Evolutionary conservation across 2,329 filamentous ascomycete genomes (phyloP), one percentile per base, ranked within the genome.

Genomic region (Alternaria tenuissima): DNA sequence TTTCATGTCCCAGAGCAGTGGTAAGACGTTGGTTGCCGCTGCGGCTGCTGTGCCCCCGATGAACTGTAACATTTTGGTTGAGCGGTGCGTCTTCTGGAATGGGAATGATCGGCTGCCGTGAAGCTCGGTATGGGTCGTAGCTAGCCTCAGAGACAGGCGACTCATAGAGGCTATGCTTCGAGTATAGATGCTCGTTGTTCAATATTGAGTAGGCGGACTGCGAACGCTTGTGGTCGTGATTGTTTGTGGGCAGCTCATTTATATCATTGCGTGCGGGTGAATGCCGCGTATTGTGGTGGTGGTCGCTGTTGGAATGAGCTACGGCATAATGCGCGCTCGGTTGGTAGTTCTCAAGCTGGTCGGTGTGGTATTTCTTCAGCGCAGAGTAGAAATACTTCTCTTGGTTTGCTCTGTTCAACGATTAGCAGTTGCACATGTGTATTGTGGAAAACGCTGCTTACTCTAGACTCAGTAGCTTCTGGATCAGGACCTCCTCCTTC

Each of bases 341-440:
- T 55, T 84, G 81, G 73, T 95, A 98, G 73, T 97, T 92, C 75
- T 98, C 94, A 2, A 96, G 79, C 68, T 95, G 90, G 63, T 92
- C 89, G 65, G 96, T 89, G 44, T 92, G 87, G 76, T 97, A 96
- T 76, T 90, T 91, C 65, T 90, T 81, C 7, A 99, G 85, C 20
- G 96, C 86, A 79, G 89, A 91, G 78, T 98, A 99, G 78, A 98
- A 97, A 67, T 94, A 86, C 74, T 97, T 96, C 75, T 97, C 93
- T 56, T 97, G 92, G 65, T 96, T 98, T 5, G 87, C 83, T 65
- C 91, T 94, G 60, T 24, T 32, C 32, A n/a, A 57, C 41, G 62
- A 55, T 57, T 42, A 55, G 55, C 36, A 38, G 11, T 22, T 46
- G 20, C 22, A 11, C 43, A 26, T 28, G 12, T 6, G 20, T 22